Percentiles rank a stretch among this genome's conserved stretches.
These are phyloP conservation scores for Rhizopogon parksii DNA, from an alignment of 1,284 basidiomycete genomes.

Conservation along the genomic window DNA sequence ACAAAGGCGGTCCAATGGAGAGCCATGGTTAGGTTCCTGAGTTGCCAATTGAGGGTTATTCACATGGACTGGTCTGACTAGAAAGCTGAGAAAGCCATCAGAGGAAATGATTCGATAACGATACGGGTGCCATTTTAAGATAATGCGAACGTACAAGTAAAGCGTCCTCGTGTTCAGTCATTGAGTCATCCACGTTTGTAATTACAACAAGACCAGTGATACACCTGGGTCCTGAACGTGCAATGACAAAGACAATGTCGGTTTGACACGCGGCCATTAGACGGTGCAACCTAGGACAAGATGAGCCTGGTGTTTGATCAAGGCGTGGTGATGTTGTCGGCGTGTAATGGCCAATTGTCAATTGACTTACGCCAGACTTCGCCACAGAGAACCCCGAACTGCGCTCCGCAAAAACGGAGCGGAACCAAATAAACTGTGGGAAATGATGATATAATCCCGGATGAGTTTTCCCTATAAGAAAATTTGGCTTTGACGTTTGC, in stretches of 20 bases:
- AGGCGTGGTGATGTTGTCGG: too few species aligned
- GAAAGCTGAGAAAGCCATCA: constrained; percentile 1
- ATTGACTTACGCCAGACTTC: too few species aligned
- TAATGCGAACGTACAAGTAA: too few species aligned
- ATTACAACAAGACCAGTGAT: not conserved
- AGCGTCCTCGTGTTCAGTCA: not conserved
- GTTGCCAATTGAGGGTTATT: constrained; percentile 15
- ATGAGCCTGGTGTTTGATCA: too few species aligned
- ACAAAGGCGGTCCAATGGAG: constrained; percentile 1
- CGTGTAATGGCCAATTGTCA: too few species aligned
- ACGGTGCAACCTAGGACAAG: not conserved
- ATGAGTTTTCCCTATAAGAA: constrained; percentile 26
- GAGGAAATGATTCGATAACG: constrained; percentile 1
- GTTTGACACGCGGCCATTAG: not conserved
- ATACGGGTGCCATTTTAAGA: constrained; percentile 1
- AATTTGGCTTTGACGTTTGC: constrained; percentile 5
- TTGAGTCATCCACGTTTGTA: constrained; percentile 5
- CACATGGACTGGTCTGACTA: constrained; percentile 1
- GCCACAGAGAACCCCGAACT: too few species aligned
- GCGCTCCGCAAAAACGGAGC: not conserved
- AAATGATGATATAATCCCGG: constrained; percentile 24
- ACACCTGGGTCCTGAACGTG: not conserved
- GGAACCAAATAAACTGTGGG: constrained; percentile 18
- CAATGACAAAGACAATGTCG: not conserved
- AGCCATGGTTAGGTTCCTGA: constrained; percentile 14